Evolutionary conservation across 1,139 yeast species (phyloP).

Genomic region (Hemisphaericaspora subhashii): DNA sequence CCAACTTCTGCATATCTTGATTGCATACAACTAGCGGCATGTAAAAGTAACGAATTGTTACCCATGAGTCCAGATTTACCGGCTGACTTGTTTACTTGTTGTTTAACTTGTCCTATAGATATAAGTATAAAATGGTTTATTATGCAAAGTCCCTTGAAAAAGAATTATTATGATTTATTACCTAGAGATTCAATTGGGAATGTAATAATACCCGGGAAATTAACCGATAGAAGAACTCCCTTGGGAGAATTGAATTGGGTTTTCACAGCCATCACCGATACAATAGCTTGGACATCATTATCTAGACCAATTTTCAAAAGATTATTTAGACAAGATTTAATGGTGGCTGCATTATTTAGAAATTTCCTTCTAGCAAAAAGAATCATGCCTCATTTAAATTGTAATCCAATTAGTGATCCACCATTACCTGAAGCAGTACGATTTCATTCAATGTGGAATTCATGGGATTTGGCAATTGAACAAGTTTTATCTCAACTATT

Average conservation of each 20-base stretch:
- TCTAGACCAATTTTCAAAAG: slow-evolving; percentile 88
- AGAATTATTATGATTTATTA: slow-evolving; percentile 57
- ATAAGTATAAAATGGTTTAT: slow-evolving; percentile 91
- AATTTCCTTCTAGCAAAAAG: slow-evolving; percentile 89
- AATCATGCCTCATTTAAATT: slow-evolving; percentile 90
- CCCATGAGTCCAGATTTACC: slow-evolving; percentile 96
- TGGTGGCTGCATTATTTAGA: slow-evolving; percentile 94
- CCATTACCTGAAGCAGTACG: slow-evolving; percentile 80
- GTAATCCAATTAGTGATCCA: slow-evolving; percentile 95
- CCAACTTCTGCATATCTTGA: slow-evolving; percentile 76
- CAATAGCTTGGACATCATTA: slow-evolving; percentile 95
- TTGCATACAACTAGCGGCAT: slow-evolving; percentile 92
- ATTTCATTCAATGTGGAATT: slow-evolving; percentile 94
- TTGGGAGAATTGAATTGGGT: slow-evolving; percentile 97
- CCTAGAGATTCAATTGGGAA: slow-evolving; percentile 57
- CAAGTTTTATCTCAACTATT: slow-evolving; percentile 79
- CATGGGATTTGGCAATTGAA: slow-evolving; percentile 97
- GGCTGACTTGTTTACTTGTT: slow-evolving; percentile 93
- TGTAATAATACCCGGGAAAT: slow-evolving; percentile 81
- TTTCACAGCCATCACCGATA: slow-evolving; percentile 96
- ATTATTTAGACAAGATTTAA: slow-evolving; percentile 89
- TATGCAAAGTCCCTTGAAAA: slow-evolving; percentile 73
- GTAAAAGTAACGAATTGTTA: slow-evolving; percentile 78
- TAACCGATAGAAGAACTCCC: slow-evolving; percentile 92
- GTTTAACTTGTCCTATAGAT: slow-evolving; percentile 93